A percentile compares a stretch with the other conserved stretches of the same genome.
These are phyloP conservation scores for Ophiocordyceps camponoti-rufipedis DNA, from an alignment of 2,329 filamentous ascomycete species.

Conservation along the genomic window DNA sequence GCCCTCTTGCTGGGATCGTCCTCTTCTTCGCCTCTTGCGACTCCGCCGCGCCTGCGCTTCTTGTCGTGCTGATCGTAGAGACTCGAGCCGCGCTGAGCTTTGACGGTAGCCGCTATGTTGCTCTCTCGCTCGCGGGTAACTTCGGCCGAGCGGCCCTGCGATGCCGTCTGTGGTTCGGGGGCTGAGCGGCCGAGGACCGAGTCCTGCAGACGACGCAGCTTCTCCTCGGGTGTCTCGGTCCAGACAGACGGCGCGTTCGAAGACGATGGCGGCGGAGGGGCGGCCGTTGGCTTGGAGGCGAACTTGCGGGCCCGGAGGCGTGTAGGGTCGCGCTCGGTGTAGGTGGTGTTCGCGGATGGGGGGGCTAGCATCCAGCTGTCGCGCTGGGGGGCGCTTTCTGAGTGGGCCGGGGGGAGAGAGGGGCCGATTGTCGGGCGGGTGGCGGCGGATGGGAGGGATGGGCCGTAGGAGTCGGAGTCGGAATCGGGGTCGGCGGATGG, in stretches of 20 bases:
- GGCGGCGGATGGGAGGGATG: conserved; percentile 32
- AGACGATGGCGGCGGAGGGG: conserved; percentile 18
- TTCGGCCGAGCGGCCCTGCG: conserved; percentile 21
- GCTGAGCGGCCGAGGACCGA: conserved; percentile 55
- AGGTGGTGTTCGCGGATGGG: conserved; percentile 33
- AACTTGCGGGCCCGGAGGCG: conserved; percentile 72
- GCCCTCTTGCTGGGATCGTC: conserved; percentile 81
- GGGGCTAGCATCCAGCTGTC: conserved; percentile 72
- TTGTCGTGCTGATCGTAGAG: conserved; percentile 39
- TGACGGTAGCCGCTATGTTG: conserved; percentile 28
- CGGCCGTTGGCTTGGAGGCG: conserved; percentile 36
- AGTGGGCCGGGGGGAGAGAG: conserved; percentile 14
- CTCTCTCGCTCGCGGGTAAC: conserved; percentile 38
- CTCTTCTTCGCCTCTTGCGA: conserved; percentile 36
- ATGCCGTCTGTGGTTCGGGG: conserved; percentile 16
- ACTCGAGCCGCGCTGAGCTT: conserved; percentile 36
- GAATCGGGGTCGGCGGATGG: conserved; percentile 19
- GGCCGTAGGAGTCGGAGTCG: conserved; percentile 33
- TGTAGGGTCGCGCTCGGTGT: conserved; percentile 58
- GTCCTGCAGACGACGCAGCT: conserved; percentile 61
- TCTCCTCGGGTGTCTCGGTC: conserved; percentile 85
- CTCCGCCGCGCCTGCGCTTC: conserved; percentile 11
- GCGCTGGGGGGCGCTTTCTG: conserved; percentile 34
- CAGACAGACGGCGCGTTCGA: conserved; percentile 43
- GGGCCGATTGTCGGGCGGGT: conserved; percentile 25